Evolutionary conservation across 2,329 filamentous ascomycete genomes (phyloP).

Genomic region (Byssochlamys sp.): DNA sequence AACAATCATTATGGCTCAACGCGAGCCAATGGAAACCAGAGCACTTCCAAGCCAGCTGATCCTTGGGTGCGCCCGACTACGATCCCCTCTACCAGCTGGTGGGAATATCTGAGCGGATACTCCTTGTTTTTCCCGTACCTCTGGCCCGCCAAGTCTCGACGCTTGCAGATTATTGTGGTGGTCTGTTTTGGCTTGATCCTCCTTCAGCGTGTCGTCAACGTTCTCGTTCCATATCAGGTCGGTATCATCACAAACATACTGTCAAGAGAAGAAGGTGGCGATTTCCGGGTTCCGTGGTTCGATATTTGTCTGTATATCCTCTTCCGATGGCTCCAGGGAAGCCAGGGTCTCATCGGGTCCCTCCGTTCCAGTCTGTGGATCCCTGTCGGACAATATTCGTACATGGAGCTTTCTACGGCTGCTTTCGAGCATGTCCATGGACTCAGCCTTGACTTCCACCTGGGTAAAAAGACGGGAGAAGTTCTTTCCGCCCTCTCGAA

Average conservation of each 20-base stretch:
- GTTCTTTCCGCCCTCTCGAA: conserved; percentile 93
- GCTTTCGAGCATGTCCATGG: conserved; percentile 96
- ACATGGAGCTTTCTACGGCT: conserved; percentile 83
- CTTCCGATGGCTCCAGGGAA: conserved; percentile 75
- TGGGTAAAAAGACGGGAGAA: conserved; percentile 92
- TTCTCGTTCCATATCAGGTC: conserved; percentile 73
- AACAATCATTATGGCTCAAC: conserved; percentile 47
- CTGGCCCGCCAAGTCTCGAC: conserved; percentile 75
- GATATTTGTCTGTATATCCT: conserved; percentile 67
- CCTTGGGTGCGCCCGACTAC: conserved; percentile 86
- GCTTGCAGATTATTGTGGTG: conserved; percentile 67
- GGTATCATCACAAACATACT: conserved; percentile 70
- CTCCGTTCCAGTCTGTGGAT: conserved; percentile 82
- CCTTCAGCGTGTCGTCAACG: conserved; percentile 72
- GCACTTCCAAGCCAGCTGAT: conserved; percentile 43
- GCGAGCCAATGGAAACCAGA: conserved; percentile 29
- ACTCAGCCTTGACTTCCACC: conserved; percentile 88
- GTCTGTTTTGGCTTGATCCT: conserved; percentile 74
- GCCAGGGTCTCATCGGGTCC: conserved; percentile 76
- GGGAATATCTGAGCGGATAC: conserved; percentile 88
- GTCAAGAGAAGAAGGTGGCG: conserved; percentile 45
- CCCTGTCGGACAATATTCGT: conserved; percentile 92
- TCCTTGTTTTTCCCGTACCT: conserved; percentile 91
- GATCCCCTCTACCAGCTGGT: conserved; percentile 81
- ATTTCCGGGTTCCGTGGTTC: conserved; percentile 57